Evolutionary conservation across 106 monocot genomes (phyloP), one percentile per base, ranked within the genome.

Genomic region (Platanthera zijinensis): DNA sequence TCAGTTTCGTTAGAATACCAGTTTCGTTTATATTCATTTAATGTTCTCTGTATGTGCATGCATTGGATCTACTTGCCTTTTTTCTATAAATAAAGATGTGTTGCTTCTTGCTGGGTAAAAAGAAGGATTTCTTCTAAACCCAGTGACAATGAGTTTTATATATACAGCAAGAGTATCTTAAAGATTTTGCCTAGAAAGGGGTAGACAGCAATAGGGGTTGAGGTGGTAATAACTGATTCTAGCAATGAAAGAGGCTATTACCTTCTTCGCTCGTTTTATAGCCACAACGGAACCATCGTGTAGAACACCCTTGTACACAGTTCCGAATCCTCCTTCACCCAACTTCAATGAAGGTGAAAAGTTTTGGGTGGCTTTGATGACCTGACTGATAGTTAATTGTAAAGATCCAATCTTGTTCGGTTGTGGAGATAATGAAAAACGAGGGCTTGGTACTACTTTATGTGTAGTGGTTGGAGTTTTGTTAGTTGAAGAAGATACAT

Each of bases 221-320:
- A 62, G 5, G 62, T 5, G 22, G 22, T 62, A 62, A 68, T 68
- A 68, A 8, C 68, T 68, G 45, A 68, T 39, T 68, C 18, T 68
- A 32, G 45, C 2, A 68, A 68, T 39, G 68, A 6, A 68, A 68
- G 11, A 68, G 30, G 45, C 5, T 68, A 39, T 74, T 82, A 97
- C 93, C 93, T 93, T 97, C 75, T 80, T 90, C 73, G 96, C 91
- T 74, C 93, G 80, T 76, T 97, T 97, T 57, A 93, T 75, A 46
- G 96, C 90, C 72, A 93, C 81, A 76, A 86, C 18, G 48, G 77
- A 82, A 51, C 96, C 93, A 85, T 89, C 80, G 1, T 80, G 84
- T 69, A 97, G 72, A 69, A 80, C 64, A 19, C 87, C 93, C 86
- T 82, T 93, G 75, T 90, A 97, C 14, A 97, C 91, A 52, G 80